phyloP scores from a whole-genome alignment of 345 rosid genomes.

The Bruguiera gymnorhiza region DNA sequence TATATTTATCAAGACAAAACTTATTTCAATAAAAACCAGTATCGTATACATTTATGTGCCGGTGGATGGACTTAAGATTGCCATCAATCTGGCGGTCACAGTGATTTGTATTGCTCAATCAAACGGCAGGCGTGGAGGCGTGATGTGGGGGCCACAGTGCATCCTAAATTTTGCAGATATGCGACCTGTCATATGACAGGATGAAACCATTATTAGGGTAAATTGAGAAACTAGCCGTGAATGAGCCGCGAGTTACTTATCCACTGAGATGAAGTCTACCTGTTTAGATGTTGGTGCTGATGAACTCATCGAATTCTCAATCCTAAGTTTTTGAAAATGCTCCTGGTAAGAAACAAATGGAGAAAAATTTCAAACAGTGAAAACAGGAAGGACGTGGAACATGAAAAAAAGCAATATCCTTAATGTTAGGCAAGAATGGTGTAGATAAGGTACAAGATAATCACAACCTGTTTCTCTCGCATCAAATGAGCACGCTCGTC shows the following conservation, averaged over 20 bases:
- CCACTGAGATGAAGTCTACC: conserved; percentile 31
- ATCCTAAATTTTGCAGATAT: conserved; percentile 74
- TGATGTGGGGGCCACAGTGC: conserved; percentile 73
- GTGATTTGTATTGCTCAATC: conserved; percentile 85
- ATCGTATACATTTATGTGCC: background rate
- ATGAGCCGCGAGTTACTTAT: background rate
- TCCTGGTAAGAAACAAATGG: conserved; percentile 44
- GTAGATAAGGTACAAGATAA: background rate
- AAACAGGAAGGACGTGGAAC: too few species aligned
- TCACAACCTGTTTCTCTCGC: conserved; percentile 85
- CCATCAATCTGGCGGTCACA: conserved; percentile 31
- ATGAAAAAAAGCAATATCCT: background rate
- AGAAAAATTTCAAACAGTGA: background rate
- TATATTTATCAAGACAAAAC: too few species aligned
- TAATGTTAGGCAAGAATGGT: background rate
- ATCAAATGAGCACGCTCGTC: conserved; percentile 72
- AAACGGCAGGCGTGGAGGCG: conserved; percentile 87
- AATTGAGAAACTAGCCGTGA: background rate
- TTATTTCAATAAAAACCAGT: too few species aligned
- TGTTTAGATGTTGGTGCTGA: conserved; percentile 79
- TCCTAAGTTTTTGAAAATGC: conserved; percentile 74
- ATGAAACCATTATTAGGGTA: background rate
- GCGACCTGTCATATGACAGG: conserved; percentile 42
- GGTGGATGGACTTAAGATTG: background rate
- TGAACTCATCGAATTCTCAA: conserved; percentile 83